Base-by-base conservation (phyloP, 768 basidiomycete species). In the Nevesoporus exiguus region DNA sequence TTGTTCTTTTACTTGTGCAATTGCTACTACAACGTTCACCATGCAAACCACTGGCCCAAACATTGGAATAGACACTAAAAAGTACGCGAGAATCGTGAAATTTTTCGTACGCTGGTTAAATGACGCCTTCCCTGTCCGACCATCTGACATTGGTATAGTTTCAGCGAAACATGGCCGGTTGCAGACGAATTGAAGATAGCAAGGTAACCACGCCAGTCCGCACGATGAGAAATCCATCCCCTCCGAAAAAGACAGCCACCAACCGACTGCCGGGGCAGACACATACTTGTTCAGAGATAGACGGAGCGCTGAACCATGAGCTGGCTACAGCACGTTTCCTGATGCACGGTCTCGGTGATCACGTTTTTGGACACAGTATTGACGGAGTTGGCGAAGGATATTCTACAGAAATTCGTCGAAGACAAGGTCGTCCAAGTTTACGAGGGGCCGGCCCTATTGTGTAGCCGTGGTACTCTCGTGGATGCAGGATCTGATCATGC, bases 311-410 rank as follows among this genome's bases (percentile, higher is more conserved):
- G 3, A 21, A 48, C 2, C 19, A 47, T 27, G 58, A 61, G 21
- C 51, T 59, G 25, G 51, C 33, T 3, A 34, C 40, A 10, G 57
- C 51, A 27, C 57, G 44, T 2, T 52, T 33, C 11, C 22, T 59
- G 8, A 31, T 49, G 29, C 10, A 56, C 3, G 60, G 61, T 31
- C 57, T 61, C 13, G 56, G 57, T 0, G 55, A 59, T 19, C 60
- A 57, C 1, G 44, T 52, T 2, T 40, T 58, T 2, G 57, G 50
- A 1, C 50, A 25, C 2, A 8, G 47, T 48, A 8, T 48, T 34
- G 9, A 48, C 47, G n/a, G 5, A 19, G 25, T n/a, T 27, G 25
- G 47, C 34, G 24, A 29, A 17, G 3, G 27, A 24, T 9, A 36
- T 47, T 5, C n/a, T 47, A 2, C 47, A 47, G 5, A 19, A 36